A percentile compares a stretch with the other conserved stretches of the same genome.
phyloP scores from a whole-genome alignment of 208 protist genomes.

The Wallacemonas sp. region DNA sequence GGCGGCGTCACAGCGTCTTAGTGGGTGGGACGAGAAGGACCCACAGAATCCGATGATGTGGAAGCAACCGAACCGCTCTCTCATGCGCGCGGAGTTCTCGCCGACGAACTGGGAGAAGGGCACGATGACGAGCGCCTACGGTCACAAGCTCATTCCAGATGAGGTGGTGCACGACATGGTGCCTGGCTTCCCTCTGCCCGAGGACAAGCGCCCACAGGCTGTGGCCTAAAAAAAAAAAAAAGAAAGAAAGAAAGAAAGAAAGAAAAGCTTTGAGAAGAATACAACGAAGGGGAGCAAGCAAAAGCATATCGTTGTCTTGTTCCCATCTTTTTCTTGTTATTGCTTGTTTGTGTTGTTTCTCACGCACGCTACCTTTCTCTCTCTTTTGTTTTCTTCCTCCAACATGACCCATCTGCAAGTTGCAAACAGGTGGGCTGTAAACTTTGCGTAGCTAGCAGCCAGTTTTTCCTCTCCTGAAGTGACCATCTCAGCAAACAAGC shows the following conservation, averaged over 20 bases:
- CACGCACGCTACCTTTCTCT: background rate
- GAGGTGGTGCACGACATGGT: slow-evolving; percentile 86
- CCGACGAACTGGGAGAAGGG: slow-evolving; percentile 90
- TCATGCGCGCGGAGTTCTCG: slow-evolving; percentile 88
- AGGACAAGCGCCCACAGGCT: slow-evolving; percentile 78
- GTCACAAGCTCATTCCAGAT: slow-evolving; percentile 86
- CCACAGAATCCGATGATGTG: slow-evolving; percentile 87
- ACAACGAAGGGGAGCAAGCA: background rate
- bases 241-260: background rate
- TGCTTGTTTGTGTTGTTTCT: background rate
- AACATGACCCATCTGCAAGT: background rate
- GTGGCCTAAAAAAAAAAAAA: slow-evolving; percentile 13
- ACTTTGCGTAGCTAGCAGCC: slow-evolving; percentile 16
- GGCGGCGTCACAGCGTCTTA: slow-evolving; percentile 82
- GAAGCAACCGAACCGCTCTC: slow-evolving; percentile 85
- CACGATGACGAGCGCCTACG: slow-evolving; percentile 81
- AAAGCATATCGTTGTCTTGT: background rate
- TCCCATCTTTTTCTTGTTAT: slow-evolving; percentile 12
- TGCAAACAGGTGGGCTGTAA: background rate
- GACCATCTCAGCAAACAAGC: no score
- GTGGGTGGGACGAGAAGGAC: slow-evolving; percentile 89
- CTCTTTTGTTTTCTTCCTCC: background rate
- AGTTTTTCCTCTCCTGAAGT: slow-evolving; percentile 4
- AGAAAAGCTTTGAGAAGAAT: background rate
- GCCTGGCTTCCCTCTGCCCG: slow-evolving; percentile 86